A percentile compares a stretch with the other conserved stretches of the same genome.
phyloP scores from a whole-genome alignment of 2,329 filamentous ascomycete genomes.

The Ceratocystis destructans region DNA sequence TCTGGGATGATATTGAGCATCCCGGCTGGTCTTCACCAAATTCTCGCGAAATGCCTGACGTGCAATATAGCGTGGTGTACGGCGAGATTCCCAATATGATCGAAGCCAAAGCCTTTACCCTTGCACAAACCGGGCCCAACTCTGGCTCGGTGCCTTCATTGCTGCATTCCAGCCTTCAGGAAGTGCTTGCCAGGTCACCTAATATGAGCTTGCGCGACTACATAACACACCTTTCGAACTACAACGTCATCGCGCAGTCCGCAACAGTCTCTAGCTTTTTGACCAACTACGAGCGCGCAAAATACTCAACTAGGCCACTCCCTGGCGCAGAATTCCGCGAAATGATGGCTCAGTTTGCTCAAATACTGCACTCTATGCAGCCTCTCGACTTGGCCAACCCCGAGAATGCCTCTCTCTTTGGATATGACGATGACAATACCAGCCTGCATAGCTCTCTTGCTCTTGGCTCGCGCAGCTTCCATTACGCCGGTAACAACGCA shows the following conservation, averaged over 20 bases:
- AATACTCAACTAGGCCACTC: constrained; percentile 61
- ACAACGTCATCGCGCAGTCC: constrained; percentile 42
- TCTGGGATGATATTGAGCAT: constrained; percentile 78
- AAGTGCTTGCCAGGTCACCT: constrained; percentile 44
- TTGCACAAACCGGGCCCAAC: constrained; percentile 42
- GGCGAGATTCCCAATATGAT: constrained; percentile 77
- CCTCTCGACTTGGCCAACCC: constrained; percentile 38
- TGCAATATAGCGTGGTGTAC: constrained; percentile 75
- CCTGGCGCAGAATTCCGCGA: constrained; percentile 57
- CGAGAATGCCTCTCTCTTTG: neutral
- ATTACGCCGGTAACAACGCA: constrained; percentile 9
- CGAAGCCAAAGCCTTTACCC: constrained; percentile 81
- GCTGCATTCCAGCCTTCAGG: constrained; percentile 46
- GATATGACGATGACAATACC: constrained; percentile 7
- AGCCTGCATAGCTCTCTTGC: constrained; percentile 10
- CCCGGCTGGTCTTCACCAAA: constrained; percentile 77
- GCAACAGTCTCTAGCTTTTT: constrained; percentile 45
- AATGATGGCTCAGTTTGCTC: constrained; percentile 74
- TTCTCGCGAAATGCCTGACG: constrained; percentile 56
- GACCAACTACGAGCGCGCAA: constrained; percentile 63
- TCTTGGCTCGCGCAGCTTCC: constrained; percentile 8
- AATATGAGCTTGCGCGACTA: constrained; percentile 71
- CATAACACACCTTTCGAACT: constrained; percentile 50
- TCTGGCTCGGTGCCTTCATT: constrained; percentile 11
- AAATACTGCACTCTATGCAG: constrained; percentile 63